phyloP scores from a whole-genome alignment of 192 early-diverging fungal genomes.

The Podila epigama region DNA sequence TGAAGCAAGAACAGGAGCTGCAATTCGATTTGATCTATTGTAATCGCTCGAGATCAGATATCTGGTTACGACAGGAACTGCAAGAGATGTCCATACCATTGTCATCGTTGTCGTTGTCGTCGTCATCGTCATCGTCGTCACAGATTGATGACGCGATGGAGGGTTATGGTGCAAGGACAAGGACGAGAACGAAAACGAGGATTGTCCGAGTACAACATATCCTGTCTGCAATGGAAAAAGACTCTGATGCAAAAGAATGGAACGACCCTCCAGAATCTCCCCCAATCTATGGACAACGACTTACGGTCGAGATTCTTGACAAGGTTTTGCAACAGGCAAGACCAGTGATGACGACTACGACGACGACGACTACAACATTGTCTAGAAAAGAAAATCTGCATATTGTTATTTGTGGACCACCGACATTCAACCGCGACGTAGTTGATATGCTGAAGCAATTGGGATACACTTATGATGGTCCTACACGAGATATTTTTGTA shows the following conservation, averaged over 20 bases:
- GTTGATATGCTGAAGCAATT: slow-evolving; percentile 18
- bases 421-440: slow-evolving; percentile 26
- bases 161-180: not conserved
- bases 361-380: not conserved
- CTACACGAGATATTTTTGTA: too few relatives aligned
- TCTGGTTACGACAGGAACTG: slow-evolving; percentile 38
- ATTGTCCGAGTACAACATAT: slow-evolving; percentile 30
- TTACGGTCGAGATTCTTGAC: slow-evolving; percentile 11
- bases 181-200: not conserved
- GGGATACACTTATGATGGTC: not conserved
- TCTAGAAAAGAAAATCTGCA: not conserved
- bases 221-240: not conserved
- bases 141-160: not conserved
- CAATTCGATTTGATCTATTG: slow-evolving; percentile 40
- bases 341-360: not conserved
- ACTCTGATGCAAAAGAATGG: not conserved
- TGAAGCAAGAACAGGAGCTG: not conserved
- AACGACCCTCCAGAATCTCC: not conserved
- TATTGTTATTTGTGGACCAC: slow-evolving; percentile 40
- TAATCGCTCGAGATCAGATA: slow-evolving; percentile 20
- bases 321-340: too few relatives aligned
- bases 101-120: too few relatives aligned
- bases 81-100: not conserved
- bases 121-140: too few relatives aligned
- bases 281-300: slow-evolving; percentile 11